Conservation (phyloP, 768 basidiomycete species). For the Auriscalpium orientale region DNA sequence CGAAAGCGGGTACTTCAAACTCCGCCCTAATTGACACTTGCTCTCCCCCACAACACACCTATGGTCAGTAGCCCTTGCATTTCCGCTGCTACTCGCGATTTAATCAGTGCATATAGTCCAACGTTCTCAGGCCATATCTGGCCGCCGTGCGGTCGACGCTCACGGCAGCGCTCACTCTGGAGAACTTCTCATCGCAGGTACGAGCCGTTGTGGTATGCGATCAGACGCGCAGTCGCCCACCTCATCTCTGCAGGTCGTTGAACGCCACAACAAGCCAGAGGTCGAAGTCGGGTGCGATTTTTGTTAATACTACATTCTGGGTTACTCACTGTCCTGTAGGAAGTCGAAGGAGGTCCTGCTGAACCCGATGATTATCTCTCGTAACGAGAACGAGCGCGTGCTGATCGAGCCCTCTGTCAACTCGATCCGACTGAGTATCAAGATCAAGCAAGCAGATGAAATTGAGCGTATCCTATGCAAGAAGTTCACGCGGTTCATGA, state of each 20-base stretch:
- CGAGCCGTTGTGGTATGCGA: constrained; percentile 8
- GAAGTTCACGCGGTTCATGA: constrained; percentile 98
- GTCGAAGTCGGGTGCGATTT: constrained; percentile 69
- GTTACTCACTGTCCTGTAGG: constrained; percentile 30
- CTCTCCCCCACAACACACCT: constrained; percentile 7
- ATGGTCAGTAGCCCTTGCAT: constrained; percentile 7
- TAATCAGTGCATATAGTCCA: constrained; percentile 52
- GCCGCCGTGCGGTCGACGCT: constrained; percentile 92
- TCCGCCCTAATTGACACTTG: constrained; percentile 29
- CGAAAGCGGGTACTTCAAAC: constrained; percentile 24
- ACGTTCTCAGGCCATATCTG: constrained; percentile 91
- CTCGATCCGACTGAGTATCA: constrained; percentile 93
- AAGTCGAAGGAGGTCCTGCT: constrained; percentile 91
- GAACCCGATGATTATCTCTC: constrained; percentile 88
- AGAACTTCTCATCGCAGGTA: constrained; percentile 98
- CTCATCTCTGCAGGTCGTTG: constrained; percentile 62
- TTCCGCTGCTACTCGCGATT: constrained; percentile 3
- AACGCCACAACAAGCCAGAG: constrained; percentile 96
- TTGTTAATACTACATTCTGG: background rate
- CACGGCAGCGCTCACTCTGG: constrained; percentile 94
- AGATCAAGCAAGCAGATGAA: constrained; percentile 99
- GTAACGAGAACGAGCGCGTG: constrained; percentile 96
- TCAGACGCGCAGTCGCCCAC: constrained; percentile 15
- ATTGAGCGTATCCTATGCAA: constrained; percentile 96
- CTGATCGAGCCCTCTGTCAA: constrained; percentile 97